A percentile compares a stretch with the other conserved stretches of the same genome.
These are phyloP conservation scores for Encephalitozoon romaleae DNA, from an alignment of 371 early-diverging fungal genomes.

Conservation along the genomic window DNA sequence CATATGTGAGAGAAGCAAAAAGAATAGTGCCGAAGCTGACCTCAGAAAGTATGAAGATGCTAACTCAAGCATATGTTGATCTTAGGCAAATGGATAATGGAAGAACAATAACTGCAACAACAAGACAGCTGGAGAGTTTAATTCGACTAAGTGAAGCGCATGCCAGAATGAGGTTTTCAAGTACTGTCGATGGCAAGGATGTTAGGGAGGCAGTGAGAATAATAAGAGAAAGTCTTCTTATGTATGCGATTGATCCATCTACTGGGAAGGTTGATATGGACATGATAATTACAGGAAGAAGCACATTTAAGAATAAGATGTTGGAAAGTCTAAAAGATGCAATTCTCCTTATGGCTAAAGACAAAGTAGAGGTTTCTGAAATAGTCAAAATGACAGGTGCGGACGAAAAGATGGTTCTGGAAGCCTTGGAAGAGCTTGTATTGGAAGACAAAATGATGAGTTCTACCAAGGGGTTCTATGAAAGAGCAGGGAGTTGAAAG, in stretches of 20 bases:
- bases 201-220: constrained; percentile 72
- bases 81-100: constrained; percentile 71
- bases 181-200: constrained; percentile 67
- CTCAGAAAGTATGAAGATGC: constrained; percentile 63
- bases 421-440: constrained; percentile 42
- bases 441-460: constrained; percentile 30
- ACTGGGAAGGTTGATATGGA: constrained; percentile 95
- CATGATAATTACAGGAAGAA: constrained; percentile 76
- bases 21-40: constrained; percentile 71
- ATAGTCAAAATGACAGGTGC: constrained; percentile 11
- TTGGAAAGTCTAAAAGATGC: constrained; percentile 53
- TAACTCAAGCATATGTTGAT: constrained; percentile 74
- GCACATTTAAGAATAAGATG: constrained; percentile 44
- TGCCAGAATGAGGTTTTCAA: constrained; percentile 73
- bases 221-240: constrained; percentile 79
- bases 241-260: constrained; percentile 86
- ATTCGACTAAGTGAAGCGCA: constrained; percentile 94
- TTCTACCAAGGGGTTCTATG: constrained; percentile 1
- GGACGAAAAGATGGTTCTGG: constrained; percentile 37
- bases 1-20: constrained; percentile 66
- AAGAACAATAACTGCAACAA: constrained; percentile 83
- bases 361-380: constrained; percentile 9
- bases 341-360: constrained; percentile 43
- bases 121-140: constrained; percentile 94
- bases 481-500: neutral